A percentile compares a stretch with the other conserved stretches of the same genome.
Conservation (phyloP, 306 rosid species). For the Trifolium pratense region DNA sequence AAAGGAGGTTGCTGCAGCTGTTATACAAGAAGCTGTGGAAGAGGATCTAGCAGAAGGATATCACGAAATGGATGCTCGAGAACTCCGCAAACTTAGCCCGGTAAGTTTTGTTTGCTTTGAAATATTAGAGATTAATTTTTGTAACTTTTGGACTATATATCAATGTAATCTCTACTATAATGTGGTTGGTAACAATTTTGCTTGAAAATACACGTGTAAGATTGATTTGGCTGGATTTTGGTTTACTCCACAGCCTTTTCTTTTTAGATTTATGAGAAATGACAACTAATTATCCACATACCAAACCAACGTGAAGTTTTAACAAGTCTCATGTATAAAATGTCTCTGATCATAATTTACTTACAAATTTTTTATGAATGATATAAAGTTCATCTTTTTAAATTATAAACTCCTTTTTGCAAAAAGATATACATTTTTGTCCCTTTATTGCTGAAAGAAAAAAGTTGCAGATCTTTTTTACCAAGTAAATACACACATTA, state of each 20-base stretch:
- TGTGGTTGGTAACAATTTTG: not conserved
- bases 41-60: slow-evolving; percentile 95
- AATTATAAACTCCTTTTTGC: not conserved
- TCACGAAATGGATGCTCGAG: slow-evolving; percentile 83
- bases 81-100: slow-evolving; percentile 69
- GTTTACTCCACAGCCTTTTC: not conserved
- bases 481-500: not conserved
- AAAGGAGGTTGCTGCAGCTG: slow-evolving; percentile 89
- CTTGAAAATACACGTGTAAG: slow-evolving; percentile 6
- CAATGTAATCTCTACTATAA: slow-evolving; percentile 20
- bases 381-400: not conserved
- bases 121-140: slow-evolving; percentile 11
- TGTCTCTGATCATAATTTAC: not conserved
- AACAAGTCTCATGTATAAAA: not conserved
- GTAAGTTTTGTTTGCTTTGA: slow-evolving; percentile 46
- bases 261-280: not conserved
- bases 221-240: not conserved
- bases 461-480: slow-evolving; percentile 8
- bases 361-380: not conserved
- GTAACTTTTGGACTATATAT: not conserved
- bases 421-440: not conserved
- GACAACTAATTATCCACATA: not conserved
- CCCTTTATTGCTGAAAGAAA: not conserved
- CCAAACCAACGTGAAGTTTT: not conserved
- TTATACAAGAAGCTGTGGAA: slow-evolving; percentile 81